Base-by-base conservation (phyloP, 176 grass and related monocot species). In the Thalia dealbata region DNA sequence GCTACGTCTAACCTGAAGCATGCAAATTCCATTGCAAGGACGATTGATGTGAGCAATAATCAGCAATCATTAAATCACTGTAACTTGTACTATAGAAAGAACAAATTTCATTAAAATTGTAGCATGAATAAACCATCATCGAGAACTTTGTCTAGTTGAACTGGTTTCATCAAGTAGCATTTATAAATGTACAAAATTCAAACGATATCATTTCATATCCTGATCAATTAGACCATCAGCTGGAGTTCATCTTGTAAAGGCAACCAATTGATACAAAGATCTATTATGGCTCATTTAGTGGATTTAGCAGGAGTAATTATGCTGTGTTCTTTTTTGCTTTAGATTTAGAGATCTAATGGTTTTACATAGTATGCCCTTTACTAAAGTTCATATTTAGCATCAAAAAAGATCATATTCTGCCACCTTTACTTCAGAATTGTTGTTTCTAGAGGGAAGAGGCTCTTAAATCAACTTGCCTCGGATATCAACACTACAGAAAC, bases 1-100 rank as follows among this genome's bases (percentile, higher is more conserved):
- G 81, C 92, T 93, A 61, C 79, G 95, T 9, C 87, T 86, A 22
- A 99, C 95, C 95, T 99, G 84, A 81, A 83, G 83, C 28, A 87
- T 23, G 18, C 6, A 72, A 73, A 56, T 56, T 72, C 79, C 73
- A 61, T 82, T 78, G 64, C 9, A 73, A 79, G 16, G 15, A 43
- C 60, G 30, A 71, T n/a, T n/a, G n/a, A n/a, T 70, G 38, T 83
- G 70, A 56, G 18, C 18, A 16, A n/a, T 9, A 48, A 48, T 10
- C 45, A 9, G 32, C 32, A 44, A 10, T 48, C 54, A 56, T 22
- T 3, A 56, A 19, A 56, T 18, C 15, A 56, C 54, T 56, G 22
- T 1, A 56, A 56, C 14, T 56, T 21, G 6, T 19, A 21, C 19
- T 21, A 56, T 38, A 38, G 32, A 38, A 38, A 38, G 4, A 38